Base-by-base conservation (phyloP, 2,329 filamentous ascomycete genomes). In the Blastomyces parvus region DNA sequence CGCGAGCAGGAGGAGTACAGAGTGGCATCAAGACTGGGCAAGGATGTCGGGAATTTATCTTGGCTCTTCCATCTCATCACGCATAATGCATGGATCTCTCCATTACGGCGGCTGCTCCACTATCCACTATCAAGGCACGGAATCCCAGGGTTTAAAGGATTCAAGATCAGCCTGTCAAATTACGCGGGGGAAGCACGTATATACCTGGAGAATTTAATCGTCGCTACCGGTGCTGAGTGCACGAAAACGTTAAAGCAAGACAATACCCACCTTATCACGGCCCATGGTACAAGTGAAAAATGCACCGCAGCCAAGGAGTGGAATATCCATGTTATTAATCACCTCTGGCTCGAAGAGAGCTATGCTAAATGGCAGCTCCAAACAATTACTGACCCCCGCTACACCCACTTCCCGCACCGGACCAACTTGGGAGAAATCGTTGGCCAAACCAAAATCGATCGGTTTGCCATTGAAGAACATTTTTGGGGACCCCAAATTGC, bases 301-400 rank as follows among this genome's bases (percentile, higher is more conserved):
- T 97, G 90, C 74, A 87, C 88, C 46, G 94, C 94, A 0, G 94
- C 94, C 0, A 84, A 86, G 65, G 94, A 97, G 76, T 99, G 94
- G 94, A 88, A 88, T 61, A 87, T 97, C 62, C 80, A 91, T 63
- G 88, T 96, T 69, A 81, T 96, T 69, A 99, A 97, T 74, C 94
- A 99, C 73, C 82, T 99, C 0, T 99, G 94, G 94, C 83, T 99
- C 56, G 94, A 99, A 75, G 94, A 99, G 72, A 95, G 91, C 75
- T 99, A 97, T 72, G 91, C 93, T 1, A 91, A 89, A 73, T 96
- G 91, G 79, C 83, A 89, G 71, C 79, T 88, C 64, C 88, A 90
- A 72, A 84, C 85, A 0, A 78, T 92, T 27, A 88, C 88, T 3
- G 84, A 89, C 60, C 80, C 83, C 9, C 87, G 88, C 66, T 99